These are phyloP conservation scores for Conticribra guillardii DNA, from an alignment of 108 stramenopile species.

Conservation along the genomic window DNA sequence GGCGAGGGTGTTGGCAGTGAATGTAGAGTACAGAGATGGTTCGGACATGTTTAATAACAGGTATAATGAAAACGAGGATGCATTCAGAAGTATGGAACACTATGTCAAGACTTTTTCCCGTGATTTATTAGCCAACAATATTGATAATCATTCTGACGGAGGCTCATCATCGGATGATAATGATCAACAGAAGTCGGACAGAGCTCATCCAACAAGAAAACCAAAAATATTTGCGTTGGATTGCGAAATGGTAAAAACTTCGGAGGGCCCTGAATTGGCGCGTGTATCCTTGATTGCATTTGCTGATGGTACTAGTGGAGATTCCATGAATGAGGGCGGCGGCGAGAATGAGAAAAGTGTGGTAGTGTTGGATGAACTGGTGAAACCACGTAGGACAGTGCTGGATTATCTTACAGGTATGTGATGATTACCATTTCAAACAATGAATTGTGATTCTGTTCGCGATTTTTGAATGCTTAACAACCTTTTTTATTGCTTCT, in stretches of 20 bases:
- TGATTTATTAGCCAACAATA: no score
- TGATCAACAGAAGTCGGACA: no score
- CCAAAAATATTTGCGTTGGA: constrained; percentile 83
- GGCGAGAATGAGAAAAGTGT: constrained; percentile 35
- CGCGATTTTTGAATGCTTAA: no score
- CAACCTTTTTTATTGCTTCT: background rate
- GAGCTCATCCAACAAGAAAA: background rate
- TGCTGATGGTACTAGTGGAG: constrained; percentile 20
- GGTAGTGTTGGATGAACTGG: constrained; percentile 77
- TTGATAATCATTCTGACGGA: no score
- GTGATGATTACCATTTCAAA: no score
- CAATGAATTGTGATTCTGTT: constrained; percentile 5
- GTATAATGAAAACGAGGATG: constrained; percentile 8
- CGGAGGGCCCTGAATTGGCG: constrained; percentile 74
- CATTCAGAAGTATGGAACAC: constrained; percentile 23
- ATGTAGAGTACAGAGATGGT: constrained; percentile 27
- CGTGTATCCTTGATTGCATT: constrained; percentile 81
- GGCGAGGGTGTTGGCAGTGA: constrained; percentile 41
- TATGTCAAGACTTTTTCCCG: constrained; percentile 37
- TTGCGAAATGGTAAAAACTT: constrained; percentile 93
- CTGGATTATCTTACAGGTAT: constrained; percentile 70
- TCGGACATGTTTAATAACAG: constrained; percentile 27
- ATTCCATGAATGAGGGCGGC: constrained; percentile 5
- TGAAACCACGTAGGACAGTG: constrained; percentile 71
- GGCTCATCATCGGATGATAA: no score